Percentiles rank a stretch among this genome's conserved stretches.
These are phyloP conservation scores for Zasmidium cellare DNA, from an alignment of 2,329 filamentous ascomycete species.

Conservation along the genomic window DNA sequence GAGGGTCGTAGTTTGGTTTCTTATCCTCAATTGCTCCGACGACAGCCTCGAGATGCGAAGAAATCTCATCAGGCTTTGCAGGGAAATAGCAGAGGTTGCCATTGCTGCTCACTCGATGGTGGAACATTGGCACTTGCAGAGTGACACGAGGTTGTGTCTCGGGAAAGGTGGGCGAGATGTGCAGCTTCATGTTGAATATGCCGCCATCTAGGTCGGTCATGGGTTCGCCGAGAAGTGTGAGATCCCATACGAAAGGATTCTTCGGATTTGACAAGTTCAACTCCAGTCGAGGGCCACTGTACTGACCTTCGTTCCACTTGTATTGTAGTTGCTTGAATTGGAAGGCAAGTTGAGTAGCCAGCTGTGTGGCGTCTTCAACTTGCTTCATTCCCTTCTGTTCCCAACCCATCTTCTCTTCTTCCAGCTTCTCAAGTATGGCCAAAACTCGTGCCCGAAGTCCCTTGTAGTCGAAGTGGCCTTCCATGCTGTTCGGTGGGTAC, in stretches of 20 bases:
- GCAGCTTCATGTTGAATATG: slow-evolving; percentile 77
- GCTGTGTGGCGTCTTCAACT: slow-evolving; percentile 66
- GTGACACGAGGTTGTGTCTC: slow-evolving; percentile 82
- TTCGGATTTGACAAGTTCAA: slow-evolving; percentile 68
- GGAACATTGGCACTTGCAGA: slow-evolving; percentile 80
- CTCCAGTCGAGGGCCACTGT: slow-evolving; percentile 68
- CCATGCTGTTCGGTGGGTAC: slow-evolving; percentile 73
- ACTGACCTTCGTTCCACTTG: slow-evolving; percentile 63
- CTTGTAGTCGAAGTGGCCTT: slow-evolving; percentile 79
- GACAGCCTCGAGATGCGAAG: slow-evolving; percentile 80
- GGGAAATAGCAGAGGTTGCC: slow-evolving; percentile 83
- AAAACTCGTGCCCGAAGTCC: slow-evolving; percentile 69
- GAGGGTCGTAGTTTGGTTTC: slow-evolving; percentile 82
- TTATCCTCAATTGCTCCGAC: slow-evolving; percentile 84
- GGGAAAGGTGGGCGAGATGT: slow-evolving; percentile 82
- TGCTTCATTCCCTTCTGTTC: slow-evolving; percentile 64
- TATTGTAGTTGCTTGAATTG: slow-evolving; percentile 83
- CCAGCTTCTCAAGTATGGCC: slow-evolving; percentile 67
- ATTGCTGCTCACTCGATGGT: slow-evolving; percentile 76
- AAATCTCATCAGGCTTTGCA: slow-evolving; percentile 71
- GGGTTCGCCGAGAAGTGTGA: slow-evolving; percentile 87
- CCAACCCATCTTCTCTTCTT: slow-evolving; percentile 73
- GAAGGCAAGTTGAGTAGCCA: slow-evolving; percentile 77
- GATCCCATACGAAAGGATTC: slow-evolving; percentile 85
- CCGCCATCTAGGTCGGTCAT: slow-evolving; percentile 94